phyloP scores from a whole-genome alignment of 768 basidiomycete genomes.

The Lactifluus hygrophoroides region DNA sequence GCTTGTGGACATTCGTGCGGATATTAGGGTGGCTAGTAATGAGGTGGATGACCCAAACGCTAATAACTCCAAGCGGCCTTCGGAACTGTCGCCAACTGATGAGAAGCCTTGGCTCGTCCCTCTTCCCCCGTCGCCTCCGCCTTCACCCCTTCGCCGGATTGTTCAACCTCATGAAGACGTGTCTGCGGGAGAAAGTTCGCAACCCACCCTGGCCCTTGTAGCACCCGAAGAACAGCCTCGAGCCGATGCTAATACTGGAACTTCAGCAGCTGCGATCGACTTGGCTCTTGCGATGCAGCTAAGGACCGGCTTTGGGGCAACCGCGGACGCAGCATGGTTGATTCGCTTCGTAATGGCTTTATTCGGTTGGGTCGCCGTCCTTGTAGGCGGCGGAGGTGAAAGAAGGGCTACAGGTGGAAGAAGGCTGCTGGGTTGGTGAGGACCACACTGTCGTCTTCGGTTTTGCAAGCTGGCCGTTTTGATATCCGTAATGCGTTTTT shows the following conservation, averaged over 20 bases:
- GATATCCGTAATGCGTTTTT: background rate
- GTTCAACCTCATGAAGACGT: slow-evolving; percentile 7
- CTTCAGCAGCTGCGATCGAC: slow-evolving; percentile 39
- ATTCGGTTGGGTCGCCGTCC: slow-evolving; percentile 68
- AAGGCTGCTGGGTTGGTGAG: slow-evolving; percentile 6
- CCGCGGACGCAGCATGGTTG: slow-evolving; percentile 72
- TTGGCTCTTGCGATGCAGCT: slow-evolving; percentile 73
- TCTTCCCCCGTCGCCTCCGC: slow-evolving; percentile 17
- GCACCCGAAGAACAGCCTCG: slow-evolving; percentile 14
- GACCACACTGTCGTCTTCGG: background rate
- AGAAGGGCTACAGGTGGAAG: slow-evolving; percentile 3
- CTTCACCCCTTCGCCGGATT: slow-evolving; percentile 23
- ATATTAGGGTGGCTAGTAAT: slow-evolving; percentile 1
- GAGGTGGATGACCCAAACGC: slow-evolving; percentile 4
- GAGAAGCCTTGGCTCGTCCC: slow-evolving; percentile 19
- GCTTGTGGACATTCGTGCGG: slow-evolving; percentile 9
- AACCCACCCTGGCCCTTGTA: slow-evolving; percentile 10
- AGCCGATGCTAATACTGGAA: slow-evolving; percentile 30
- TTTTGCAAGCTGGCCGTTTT: background rate
- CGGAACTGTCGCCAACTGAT: slow-evolving; percentile 8
- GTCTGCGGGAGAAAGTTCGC: background rate
- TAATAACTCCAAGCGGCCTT: background rate
- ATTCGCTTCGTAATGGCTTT: slow-evolving; percentile 72
- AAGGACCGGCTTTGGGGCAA: slow-evolving; percentile 58
- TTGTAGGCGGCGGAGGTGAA: slow-evolving; percentile 26